phyloP scores from a whole-genome alignment of 352 stramenopile genomes.

The Phytophthora crassamura region DNA sequence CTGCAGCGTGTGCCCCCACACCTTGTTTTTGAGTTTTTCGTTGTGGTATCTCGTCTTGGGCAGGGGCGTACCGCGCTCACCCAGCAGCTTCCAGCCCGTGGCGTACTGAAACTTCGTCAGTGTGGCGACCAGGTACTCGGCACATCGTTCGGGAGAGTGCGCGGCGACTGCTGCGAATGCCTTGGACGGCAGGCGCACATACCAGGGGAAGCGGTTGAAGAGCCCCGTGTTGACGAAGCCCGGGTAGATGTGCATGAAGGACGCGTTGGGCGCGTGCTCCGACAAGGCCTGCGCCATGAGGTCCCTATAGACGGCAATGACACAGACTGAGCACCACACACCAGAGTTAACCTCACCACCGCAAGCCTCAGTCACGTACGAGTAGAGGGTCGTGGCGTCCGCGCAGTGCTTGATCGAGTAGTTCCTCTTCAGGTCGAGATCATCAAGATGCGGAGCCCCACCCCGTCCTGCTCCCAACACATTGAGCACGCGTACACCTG shows the following conservation, averaged over 20 bases:
- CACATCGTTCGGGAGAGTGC: constrained; percentile 32
- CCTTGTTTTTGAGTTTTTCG: constrained; percentile 29
- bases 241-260: constrained; percentile 43
- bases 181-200: constrained; percentile 28
- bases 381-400: constrained; percentile 37
- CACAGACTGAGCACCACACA: background rate
- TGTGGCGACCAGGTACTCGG: constrained; percentile 29
- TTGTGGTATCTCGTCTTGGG: constrained; percentile 38
- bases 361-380: constrained; percentile 20
- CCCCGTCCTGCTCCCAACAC: constrained; percentile 32
- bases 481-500: constrained; percentile 38
- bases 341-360: background rate
- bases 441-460: constrained; percentile 31
- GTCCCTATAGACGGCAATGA: constrained; percentile 17
- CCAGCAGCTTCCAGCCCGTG: constrained; percentile 33
- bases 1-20: constrained; percentile 38
- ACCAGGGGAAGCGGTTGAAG: constrained; percentile 34
- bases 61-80: constrained; percentile 22
- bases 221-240: constrained; percentile 39
- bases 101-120: constrained; percentile 33
- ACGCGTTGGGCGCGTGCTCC: constrained; percentile 33
- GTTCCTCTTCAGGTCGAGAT: constrained; percentile 36
- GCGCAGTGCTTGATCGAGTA: constrained; percentile 39
- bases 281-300: constrained; percentile 39
- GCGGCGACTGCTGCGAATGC: constrained; percentile 29